These are phyloP conservation scores for Ganoderma lucidum DNA, from an alignment of 1,284 basidiomycete genomes.

Conservation along the genomic window DNA sequence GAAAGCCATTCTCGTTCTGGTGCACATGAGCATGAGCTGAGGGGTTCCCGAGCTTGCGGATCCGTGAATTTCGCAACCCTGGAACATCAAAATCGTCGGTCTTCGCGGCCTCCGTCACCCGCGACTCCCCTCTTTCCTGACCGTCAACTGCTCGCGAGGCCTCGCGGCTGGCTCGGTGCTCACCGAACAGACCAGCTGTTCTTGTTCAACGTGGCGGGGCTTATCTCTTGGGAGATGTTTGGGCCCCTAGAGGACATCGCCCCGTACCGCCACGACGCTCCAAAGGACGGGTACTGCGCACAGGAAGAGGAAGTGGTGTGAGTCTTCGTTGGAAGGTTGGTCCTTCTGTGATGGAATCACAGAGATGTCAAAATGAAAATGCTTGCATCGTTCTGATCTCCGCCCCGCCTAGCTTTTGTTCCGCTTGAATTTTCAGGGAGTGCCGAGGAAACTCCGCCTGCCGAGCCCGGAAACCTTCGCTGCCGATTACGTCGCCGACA, in stretches of 20 bases:
- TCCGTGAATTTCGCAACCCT: conserved; percentile 21
- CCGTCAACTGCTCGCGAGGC: not conserved
- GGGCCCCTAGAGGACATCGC: conserved; percentile 18
- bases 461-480: conserved; percentile 1
- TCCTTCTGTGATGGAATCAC: conserved; percentile 14
- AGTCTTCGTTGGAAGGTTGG: not conserved
- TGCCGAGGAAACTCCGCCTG: conserved; percentile 4
- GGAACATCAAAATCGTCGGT: conserved; percentile 28
- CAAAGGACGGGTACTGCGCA: not conserved
- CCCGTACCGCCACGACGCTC: conserved; percentile 19
- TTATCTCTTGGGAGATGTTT: conserved; percentile 13
- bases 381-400: conserved; percentile 18
- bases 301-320: conserved; percentile 8
- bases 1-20: not conserved
- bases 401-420: conserved; percentile 16
- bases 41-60: conserved; percentile 7
- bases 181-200: not conserved
- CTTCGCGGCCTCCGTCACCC: conserved; percentile 17
- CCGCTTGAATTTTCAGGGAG: conserved; percentile 16
- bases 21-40: conserved; percentile 14
- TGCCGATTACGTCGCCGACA: conserved; percentile 20
- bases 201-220: not conserved
- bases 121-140: not conserved
- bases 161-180: not conserved
- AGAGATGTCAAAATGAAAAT: conserved; percentile 5